These are phyloP conservation scores for Penicillium riverlandense DNA, from an alignment of 495 filamentous ascomycete species.

Conservation along the genomic window DNA sequence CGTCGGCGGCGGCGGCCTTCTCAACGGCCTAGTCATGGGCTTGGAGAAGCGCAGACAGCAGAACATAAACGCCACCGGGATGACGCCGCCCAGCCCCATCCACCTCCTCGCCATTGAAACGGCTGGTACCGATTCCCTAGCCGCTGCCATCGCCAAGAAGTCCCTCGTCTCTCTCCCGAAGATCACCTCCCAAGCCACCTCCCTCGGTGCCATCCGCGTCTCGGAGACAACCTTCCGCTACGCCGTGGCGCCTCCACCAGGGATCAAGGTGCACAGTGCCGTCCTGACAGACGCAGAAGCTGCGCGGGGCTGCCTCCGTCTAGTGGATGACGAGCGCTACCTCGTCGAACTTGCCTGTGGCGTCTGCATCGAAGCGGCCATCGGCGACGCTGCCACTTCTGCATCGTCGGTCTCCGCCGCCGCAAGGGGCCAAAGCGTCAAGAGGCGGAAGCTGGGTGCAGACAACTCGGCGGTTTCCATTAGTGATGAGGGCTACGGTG, in stretches of 20 bases:
- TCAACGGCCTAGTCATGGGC: slow-evolving; percentile 72
- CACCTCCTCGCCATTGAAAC: slow-evolving; percentile 79
- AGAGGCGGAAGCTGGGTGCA: slow-evolving; percentile 30
- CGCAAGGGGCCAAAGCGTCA: slow-evolving; percentile 11
- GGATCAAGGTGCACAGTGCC: slow-evolving; percentile 49
- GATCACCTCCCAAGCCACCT: slow-evolving; percentile 78
- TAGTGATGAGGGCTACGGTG: slow-evolving; percentile 33
- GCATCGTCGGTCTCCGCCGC: slow-evolving; percentile 6
- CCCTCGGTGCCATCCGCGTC: slow-evolving; percentile 69
- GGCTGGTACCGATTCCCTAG: slow-evolving; percentile 65
- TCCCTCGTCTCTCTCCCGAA: slow-evolving; percentile 57
- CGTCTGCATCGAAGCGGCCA: slow-evolving; percentile 59
- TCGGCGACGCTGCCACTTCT: slow-evolving; percentile 26
- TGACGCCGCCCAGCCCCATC: slow-evolving; percentile 19
- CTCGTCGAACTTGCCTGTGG: slow-evolving; percentile 81
- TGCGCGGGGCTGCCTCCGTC: slow-evolving; percentile 61
- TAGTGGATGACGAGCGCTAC: slow-evolving; percentile 76
- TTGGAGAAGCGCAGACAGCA: slow-evolving; percentile 43
- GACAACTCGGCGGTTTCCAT: slow-evolving; percentile 4
- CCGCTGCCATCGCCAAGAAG: slow-evolving; percentile 50
- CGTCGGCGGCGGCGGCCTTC: slow-evolving; percentile 83
- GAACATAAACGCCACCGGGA: neutral
- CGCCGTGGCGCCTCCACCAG: slow-evolving; percentile 31
- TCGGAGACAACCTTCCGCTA: slow-evolving; percentile 65
- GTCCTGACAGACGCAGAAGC: slow-evolving; percentile 78